Evolutionary conservation across 495 filamentous ascomycete species (phyloP).

Genomic region (Annulohypoxylon bovei): DNA sequence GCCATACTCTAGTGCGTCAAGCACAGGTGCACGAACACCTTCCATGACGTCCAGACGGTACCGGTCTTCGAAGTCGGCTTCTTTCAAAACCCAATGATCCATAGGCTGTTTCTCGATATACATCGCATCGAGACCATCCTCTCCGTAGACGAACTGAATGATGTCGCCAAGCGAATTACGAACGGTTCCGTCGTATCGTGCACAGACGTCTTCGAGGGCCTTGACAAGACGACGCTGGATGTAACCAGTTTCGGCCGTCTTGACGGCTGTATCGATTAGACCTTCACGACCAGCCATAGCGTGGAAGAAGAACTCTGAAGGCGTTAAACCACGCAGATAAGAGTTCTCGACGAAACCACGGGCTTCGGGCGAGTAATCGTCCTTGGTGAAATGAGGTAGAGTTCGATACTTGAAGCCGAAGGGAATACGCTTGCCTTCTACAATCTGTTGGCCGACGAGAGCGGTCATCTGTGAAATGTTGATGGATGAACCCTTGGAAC

Average conservation of each 20-base stretch:
- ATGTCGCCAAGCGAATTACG: conserved; percentile 97
- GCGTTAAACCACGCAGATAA: conserved; percentile 94
- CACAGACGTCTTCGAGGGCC: conserved; percentile 96
- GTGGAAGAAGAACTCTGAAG: conserved; percentile 99
- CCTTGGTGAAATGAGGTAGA: conserved; percentile 97
- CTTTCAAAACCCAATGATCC: conserved; percentile 81
- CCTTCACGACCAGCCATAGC: conserved; percentile 99
- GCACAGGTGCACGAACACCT: conserved; percentile 64
- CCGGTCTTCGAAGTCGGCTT: conserved; percentile 75
- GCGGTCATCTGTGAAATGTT: conserved; percentile 99
- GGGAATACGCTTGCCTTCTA: conserved; percentile 98
- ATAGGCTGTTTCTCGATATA: conserved; percentile 91
- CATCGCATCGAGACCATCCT: conserved; percentile 92
- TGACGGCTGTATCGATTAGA: conserved; percentile 99
- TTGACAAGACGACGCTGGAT: conserved; percentile 99
- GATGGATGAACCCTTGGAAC: conserved; percentile 97
- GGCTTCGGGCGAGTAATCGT: conserved; percentile 97
- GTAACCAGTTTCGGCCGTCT: conserved; percentile 99
- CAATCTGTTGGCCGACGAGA: conserved; percentile 94
- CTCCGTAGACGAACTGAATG: conserved; percentile 97
- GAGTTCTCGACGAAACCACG: conserved; percentile 99
- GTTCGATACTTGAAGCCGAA: conserved; percentile 99
- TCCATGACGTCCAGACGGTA: conserved; percentile 98
- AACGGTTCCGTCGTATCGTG: conserved; percentile 97
- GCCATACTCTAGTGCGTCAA: conserved; percentile 84